Base-by-base conservation (phyloP, 1,284 basidiomycete species). In the Irpex rosettiformis region DNA sequence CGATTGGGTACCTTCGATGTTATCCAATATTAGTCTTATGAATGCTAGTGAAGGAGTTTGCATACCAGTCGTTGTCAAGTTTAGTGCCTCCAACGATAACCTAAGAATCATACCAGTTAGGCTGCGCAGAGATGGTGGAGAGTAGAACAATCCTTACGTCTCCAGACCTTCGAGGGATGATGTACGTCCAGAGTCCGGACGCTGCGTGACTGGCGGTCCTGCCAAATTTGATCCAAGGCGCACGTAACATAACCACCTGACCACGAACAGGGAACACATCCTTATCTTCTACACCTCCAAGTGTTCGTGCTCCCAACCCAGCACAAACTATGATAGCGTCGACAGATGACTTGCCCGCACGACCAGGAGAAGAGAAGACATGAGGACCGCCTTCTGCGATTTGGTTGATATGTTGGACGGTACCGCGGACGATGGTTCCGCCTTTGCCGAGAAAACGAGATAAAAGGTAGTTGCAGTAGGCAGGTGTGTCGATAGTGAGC, bases 51-150 rank as follows among this genome's bases (percentile, higher is more conserved):
- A 42, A 3, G 4, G 33, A 53, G 18, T 43, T 29, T 28, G 29
- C 8, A 30, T 28, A 82, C 89, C 89, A 91, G 66, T 91, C 89
- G 63, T 89, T 72, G 0, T 74, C 73, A 1, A 72, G 77, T 58
- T 77, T 81, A 16, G 81, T 88, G 0, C 89, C 88, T 4, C 89
- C 89, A 1, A 91, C 72, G 28, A 90, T 75, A 5, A 90, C 82
- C 79, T 87, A 18, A 2, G n/a, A n/a, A n/a, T 16, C 33, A 7
- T 37, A 6, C 33, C 33, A 61, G 57, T 29, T 18, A 29, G 28
- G 18, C 33, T 40, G 13, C 11, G n/a, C 58, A 42, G 48, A 33
- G 21, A 18, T 24, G 3, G 7, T 7, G 30, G 27, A 16, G 18
- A 29, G 18, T 3, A n/a, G 33, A 24, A 37, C 29, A 52, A 13